phyloP scores from a whole-genome alignment of 805 yeast genomes.

The Metschnikowia cubensis region DNA sequence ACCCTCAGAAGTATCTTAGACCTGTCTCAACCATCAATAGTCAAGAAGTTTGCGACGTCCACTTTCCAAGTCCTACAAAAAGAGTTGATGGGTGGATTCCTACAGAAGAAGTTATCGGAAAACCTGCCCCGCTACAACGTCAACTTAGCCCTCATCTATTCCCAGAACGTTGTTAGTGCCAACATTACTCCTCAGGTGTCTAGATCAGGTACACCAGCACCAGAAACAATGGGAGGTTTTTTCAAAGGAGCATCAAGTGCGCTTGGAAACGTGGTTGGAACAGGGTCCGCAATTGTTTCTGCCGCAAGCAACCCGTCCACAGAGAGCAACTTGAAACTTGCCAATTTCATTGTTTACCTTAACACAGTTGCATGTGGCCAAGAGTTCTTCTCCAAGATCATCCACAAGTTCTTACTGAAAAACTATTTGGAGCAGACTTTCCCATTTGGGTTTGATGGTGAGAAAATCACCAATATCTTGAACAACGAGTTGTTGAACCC shows the following conservation, averaged over 20 bases:
- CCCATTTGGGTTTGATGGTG: constrained; percentile 37
- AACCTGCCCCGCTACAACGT: constrained; percentile 41
- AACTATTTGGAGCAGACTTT: constrained; percentile 24
- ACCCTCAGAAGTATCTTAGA: constrained; percentile 62
- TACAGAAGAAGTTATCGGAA: constrained; percentile 32
- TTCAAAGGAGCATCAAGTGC: constrained; percentile 44
- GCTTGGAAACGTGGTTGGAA: constrained; percentile 40
- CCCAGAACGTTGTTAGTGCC: constrained; percentile 10
- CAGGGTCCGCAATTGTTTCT: constrained; percentile 21
- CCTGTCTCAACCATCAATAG: constrained; percentile 60
- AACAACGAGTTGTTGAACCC: constrained; percentile 31
- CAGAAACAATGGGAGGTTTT: constrained; percentile 35
- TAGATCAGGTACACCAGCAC: constrained; percentile 31
- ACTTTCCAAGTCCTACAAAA: constrained; percentile 57
- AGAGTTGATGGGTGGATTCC: constrained; percentile 56
- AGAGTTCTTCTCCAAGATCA: constrained; percentile 51
- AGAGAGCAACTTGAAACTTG: constrained; percentile 46
- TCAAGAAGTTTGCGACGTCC: constrained; percentile 51
- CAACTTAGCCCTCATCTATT: constrained; percentile 15
- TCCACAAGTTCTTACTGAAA: constrained; percentile 36
- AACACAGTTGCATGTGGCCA: constrained; percentile 69
- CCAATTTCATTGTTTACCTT: constrained; percentile 60
- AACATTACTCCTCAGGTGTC: constrained; percentile 23
- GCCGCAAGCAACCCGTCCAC: constrained; percentile 24
- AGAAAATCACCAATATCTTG: constrained; percentile 29